A percentile compares a stretch with the other conserved stretches of the same genome.
phyloP scores from a whole-genome alignment of 2,329 filamentous ascomycete genomes.

The Penicillium olsonii region DNA sequence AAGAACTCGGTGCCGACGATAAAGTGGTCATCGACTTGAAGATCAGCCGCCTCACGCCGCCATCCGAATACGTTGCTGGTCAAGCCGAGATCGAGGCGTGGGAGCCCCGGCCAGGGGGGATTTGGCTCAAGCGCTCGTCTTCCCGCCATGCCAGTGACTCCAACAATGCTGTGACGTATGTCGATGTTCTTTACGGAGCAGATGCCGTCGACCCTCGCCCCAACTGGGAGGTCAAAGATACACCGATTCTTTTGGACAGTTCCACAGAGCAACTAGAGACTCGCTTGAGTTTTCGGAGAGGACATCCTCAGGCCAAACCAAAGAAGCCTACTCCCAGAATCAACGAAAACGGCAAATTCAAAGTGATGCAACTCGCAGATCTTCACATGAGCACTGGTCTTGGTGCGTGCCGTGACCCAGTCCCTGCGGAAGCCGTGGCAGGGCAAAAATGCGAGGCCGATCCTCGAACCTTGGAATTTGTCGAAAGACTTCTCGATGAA shows the following conservation, averaged over 20 bases:
- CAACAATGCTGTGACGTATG: slow-evolving; percentile 70
- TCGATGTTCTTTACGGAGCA: slow-evolving; percentile 86
- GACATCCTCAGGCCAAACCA: slow-evolving; percentile 59
- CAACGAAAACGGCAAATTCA: slow-evolving; percentile 87
- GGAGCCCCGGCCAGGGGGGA: slow-evolving; percentile 73
- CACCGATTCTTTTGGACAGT: slow-evolving; percentile 69
- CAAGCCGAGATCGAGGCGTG: slow-evolving; percentile 64
- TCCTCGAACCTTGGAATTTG: slow-evolving; percentile 85
- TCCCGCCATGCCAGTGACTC: slow-evolving; percentile 75
- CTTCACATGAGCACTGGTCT: slow-evolving; percentile 89
- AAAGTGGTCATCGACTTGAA: slow-evolving; percentile 78
- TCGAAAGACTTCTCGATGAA: slow-evolving; percentile 79
- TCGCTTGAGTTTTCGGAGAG: slow-evolving; percentile 76
- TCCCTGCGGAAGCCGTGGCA: slow-evolving; percentile 70
- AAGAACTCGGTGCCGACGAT: slow-evolving; percentile 73
- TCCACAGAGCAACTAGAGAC: slow-evolving; percentile 64
- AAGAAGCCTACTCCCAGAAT: slow-evolving; percentile 76
- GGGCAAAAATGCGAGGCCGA: slow-evolving; percentile 83
- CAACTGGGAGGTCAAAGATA: slow-evolving; percentile 79
- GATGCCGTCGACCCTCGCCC: slow-evolving; percentile 87
- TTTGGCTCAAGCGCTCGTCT: slow-evolving; percentile 79
- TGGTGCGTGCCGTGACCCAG: slow-evolving; percentile 81
- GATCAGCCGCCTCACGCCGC: slow-evolving; percentile 72
- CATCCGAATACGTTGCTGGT: slow-evolving; percentile 52
- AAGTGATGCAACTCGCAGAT: slow-evolving; percentile 96